Conservation (phyloP, 192 early-diverging fungal genomes). For the Geranomyces variabilis region DNA sequence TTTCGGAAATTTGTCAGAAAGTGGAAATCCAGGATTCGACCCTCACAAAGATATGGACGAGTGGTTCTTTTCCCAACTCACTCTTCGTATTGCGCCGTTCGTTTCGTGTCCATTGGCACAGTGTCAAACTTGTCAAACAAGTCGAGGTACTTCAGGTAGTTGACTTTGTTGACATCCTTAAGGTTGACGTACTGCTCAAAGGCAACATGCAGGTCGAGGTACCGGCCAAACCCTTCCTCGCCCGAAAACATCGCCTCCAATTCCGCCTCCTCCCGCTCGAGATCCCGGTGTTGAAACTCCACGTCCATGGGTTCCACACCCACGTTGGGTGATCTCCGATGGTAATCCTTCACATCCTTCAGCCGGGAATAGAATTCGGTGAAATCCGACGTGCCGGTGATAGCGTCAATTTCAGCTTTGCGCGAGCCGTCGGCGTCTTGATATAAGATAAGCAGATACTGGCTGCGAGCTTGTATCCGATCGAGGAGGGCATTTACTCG, state of each 20-base stretch:
- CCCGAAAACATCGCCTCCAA: constrained; percentile 91
- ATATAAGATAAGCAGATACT: constrained; percentile 67
- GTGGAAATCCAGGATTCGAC: neutral
- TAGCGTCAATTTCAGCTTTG: constrained; percentile 63
- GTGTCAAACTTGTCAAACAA: constrained; percentile 64
- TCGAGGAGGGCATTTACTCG: constrained; percentile 69
- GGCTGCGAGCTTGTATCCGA: constrained; percentile 68
- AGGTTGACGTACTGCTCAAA: constrained; percentile 86
- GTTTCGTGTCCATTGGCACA: constrained; percentile 62
- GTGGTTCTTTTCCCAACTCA: constrained; percentile 4
- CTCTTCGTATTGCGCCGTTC: constrained; percentile 61
- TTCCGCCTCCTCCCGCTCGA: constrained; percentile 55
- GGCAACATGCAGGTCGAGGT: constrained; percentile 82
- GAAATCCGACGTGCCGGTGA: constrained; percentile 71
- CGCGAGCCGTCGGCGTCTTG: constrained; percentile 72
- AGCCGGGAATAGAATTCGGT: constrained; percentile 86
- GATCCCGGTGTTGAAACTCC: constrained; percentile 66
- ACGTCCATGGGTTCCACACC: constrained; percentile 79
- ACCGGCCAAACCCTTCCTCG: constrained; percentile 83
- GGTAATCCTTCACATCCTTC: constrained; percentile 77
- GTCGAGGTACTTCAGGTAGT: constrained; percentile 72
- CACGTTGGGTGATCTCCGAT: constrained; percentile 77
- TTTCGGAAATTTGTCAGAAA: neutral
- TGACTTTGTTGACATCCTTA: constrained; percentile 52
- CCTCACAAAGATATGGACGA: neutral